These are phyloP conservation scores for Rugonectria rugulosa DNA, from an alignment of 2,329 filamentous ascomycete species.

Conservation along the genomic window DNA sequence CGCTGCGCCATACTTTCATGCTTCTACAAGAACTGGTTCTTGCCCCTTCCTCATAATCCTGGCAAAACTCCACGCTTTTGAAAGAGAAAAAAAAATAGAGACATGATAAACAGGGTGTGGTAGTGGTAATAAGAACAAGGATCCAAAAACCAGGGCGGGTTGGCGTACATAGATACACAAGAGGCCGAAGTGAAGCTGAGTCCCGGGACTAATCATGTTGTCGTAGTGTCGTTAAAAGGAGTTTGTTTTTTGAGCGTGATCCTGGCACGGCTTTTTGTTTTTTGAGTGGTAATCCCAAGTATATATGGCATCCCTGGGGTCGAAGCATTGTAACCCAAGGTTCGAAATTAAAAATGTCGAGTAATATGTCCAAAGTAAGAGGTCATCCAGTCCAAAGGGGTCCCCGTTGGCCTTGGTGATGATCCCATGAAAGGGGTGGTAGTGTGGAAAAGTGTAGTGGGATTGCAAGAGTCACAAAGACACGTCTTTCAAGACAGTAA, in stretches of 20 bases:
- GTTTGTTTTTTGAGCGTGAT: constrained; percentile 26
- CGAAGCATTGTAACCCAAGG: constrained; percentile 14
- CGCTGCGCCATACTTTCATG: constrained; percentile 40
- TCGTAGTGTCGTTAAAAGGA: constrained; percentile 30
- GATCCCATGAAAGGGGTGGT: constrained; percentile 22
- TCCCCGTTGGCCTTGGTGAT: constrained; percentile 13
- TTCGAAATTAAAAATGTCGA: constrained; percentile 21
- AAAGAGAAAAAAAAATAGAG: constrained; percentile 22
- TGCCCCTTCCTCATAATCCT: constrained; percentile 38
- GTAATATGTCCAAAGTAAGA: constrained; percentile 21
- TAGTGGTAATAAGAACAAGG: constrained; percentile 27
- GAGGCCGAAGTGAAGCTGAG: constrained; percentile 30
- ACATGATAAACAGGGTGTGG: constrained; percentile 3
- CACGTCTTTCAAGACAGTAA: neutral
- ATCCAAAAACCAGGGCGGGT: constrained; percentile 13
- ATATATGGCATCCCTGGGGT: constrained; percentile 12
- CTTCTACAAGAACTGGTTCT: constrained; percentile 39
- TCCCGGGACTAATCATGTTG: constrained; percentile 36
- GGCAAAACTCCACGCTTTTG: constrained; percentile 41
- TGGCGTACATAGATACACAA: constrained; percentile 30
- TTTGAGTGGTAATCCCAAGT: constrained; percentile 15
- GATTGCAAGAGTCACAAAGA: constrained; percentile 7
- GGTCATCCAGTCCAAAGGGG: constrained; percentile 4
- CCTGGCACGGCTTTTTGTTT: constrained; percentile 31
- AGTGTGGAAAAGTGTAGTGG: neutral